A percentile compares a stretch with the other conserved stretches of the same genome.
Conservation (phyloP, 1,284 basidiomycete genomes). For the Erythrobasidium hasegawianum region DNA sequence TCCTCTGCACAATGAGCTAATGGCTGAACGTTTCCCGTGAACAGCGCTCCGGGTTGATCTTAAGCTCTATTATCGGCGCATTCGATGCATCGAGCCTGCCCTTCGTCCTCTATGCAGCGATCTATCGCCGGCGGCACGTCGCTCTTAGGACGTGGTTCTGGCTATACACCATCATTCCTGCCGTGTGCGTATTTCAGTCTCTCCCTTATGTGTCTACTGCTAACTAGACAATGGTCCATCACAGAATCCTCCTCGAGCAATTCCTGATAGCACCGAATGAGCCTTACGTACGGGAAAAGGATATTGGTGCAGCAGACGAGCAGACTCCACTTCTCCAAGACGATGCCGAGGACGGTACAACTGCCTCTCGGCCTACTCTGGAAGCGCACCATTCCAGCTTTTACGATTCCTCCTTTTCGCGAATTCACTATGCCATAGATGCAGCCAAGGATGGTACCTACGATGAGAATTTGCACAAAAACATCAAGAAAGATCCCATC, state of each 20-base stretch:
- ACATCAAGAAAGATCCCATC: constrained; percentile 43
- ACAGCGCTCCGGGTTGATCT: constrained; percentile 49
- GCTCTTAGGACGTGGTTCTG: constrained; percentile 49
- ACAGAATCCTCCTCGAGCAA: constrained; percentile 48
- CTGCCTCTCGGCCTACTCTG: constrained; percentile 6
- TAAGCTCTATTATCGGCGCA: constrained; percentile 51
- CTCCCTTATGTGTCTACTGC: background rate
- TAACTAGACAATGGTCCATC: background rate
- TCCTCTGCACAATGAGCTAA: background rate
- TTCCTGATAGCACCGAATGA: constrained; percentile 44
- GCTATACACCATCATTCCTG: constrained; percentile 48
- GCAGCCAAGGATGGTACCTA: background rate
- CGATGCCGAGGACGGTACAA: background rate
- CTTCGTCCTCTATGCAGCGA: constrained; percentile 48
- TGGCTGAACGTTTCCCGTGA: background rate
- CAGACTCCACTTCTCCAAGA: constrained; percentile 20
- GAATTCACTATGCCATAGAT: constrained; percentile 32
- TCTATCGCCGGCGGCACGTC: constrained; percentile 41
- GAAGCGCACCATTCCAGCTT: constrained; percentile 3
- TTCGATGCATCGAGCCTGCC: constrained; percentile 51
- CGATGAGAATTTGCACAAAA: background rate
- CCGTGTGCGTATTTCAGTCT: constrained; percentile 44
- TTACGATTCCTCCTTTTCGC: constrained; percentile 36
- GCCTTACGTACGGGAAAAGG: constrained; percentile 6
- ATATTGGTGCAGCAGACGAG: constrained; percentile 19